Conservation (phyloP, 768 basidiomycete species). For the Pleurotus sapidus region DNA sequence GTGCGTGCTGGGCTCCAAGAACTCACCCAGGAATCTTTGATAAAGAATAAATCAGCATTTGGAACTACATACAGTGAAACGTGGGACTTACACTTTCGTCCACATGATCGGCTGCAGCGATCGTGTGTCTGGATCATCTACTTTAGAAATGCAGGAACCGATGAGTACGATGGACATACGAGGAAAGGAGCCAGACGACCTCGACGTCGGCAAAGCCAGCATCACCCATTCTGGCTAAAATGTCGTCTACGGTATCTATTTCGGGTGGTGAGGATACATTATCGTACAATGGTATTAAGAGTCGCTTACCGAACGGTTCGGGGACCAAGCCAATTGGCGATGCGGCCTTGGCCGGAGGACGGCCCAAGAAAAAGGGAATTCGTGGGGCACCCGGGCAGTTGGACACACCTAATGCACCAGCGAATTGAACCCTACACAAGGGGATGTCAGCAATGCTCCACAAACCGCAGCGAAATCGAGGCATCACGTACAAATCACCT, state of each 20-base stretch:
- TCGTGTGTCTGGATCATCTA: conserved; percentile 14
- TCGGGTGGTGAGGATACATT: background rate
- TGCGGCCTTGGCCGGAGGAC: conserved; percentile 28
- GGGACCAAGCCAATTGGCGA: conserved; percentile 29
- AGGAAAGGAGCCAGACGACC: conserved; percentile 33
- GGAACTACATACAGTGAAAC: no score
- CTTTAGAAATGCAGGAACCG: background rate
- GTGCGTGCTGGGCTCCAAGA: no score
- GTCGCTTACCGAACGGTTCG: conserved; percentile 20
- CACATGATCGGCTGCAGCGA: conserved; percentile 30
- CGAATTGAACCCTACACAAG: conserved; percentile 37
- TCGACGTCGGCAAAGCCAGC: conserved; percentile 32
- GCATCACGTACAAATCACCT: conserved; percentile 41
- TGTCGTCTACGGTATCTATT: background rate
- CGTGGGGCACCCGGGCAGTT: conserved; percentile 45
- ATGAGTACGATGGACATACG: conserved; percentile 13
- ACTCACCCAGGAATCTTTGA: background rate
- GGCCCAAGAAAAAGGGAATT: conserved; percentile 36
- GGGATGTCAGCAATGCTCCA: background rate
- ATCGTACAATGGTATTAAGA: background rate
- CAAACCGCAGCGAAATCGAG: background rate
- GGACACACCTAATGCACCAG: conserved; percentile 36
- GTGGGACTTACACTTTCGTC: conserved; percentile 19
- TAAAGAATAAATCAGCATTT: background rate
- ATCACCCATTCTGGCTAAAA: conserved; percentile 23